Evolutionary conservation across 129 eudicot species (phyloP), one percentile per base, ranked within the genome.

Genomic region (Saposhnikovia divaricata): DNA sequence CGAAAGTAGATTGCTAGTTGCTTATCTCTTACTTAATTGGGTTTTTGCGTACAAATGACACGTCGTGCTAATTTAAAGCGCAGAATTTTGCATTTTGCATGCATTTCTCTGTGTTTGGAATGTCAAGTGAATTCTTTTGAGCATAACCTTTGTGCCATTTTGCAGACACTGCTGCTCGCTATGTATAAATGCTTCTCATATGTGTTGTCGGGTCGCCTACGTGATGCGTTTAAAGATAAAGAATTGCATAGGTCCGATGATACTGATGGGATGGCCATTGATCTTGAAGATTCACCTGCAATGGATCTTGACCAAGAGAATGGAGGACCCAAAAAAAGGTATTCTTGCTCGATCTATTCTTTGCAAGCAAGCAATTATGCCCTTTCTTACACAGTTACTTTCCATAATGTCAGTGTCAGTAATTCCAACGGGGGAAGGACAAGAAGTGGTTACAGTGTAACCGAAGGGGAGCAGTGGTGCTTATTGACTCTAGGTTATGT

Each of bases 401-500:
- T 15, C 19, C 63, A 4, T 45, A 68, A 8, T 80, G 75, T 18
- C 19, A 39, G 25, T 31, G 69, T 65, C 85, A 90, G 89, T 78
- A 34, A 72, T 43, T 38, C 78, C 59, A 84, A 74, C 77, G 89
- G 84, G 65, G 81, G 42, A 44, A 70, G 76, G 63, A 80, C 84
- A 2, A 57, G 81, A 10, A 68, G 75, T 18, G 84, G 83, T 40
- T 95, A 90, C 82, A 82, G 68, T 43, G 80, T 90, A 2, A 86
- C 90, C 73, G 99, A 95, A 87, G 90, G 81, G 55, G 90, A 92
- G 79, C 98, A 95, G 80, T 95, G 99, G 99, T 91, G 99, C 80
- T 85, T 92, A 81, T 77, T 96, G 47, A 92, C 96, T 80, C 84
- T 95, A 72, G 99, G 96, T 83, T 95, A 90, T 81, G 89, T 95